Evolutionary conservation across 495 filamentous ascomycete species (phyloP), one percentile per base, ranked within the genome.

Genomic region (Filosporella fistucella): DNA sequence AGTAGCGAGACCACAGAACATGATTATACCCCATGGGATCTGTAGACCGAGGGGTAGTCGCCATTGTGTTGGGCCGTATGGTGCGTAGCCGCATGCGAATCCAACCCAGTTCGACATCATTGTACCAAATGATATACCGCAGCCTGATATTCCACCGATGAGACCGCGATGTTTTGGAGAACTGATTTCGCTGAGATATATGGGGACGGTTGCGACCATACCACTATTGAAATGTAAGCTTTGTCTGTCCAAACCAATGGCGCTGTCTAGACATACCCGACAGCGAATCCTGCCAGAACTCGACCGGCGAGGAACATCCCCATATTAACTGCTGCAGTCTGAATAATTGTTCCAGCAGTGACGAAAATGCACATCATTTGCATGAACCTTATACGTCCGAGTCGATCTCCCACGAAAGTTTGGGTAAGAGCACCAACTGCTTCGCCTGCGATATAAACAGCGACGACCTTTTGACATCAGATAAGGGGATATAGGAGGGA

Each of bases 371-470:
- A 78, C 63, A 75, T 68, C 37, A 78, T 36, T 49, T 78, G 72
- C 77, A 81, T 81, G 54, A 80, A 78, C 0, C 74, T 68, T 33
- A 77, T 74, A 28, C 77, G 74, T 24, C 77, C 77, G 8, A 81
- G 68, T 56, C 56, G 70, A 47, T 81, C 77, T 17, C 68, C 77
- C 37, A 79, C 60, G 14, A 72, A 65, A 7, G 70, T 78, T 52
- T 81, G 76, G 0, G 63, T 64, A 12, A 80, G 37, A 8, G 76
- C 74, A 16, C 77, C 77, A 12, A 69, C 60, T 17, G 74, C 71
- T 58, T 80, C 76, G 34, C 77, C 77, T 10, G 77, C 77, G 46
- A 80, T 80, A 48, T 81, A 80, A 14, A 79, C 73, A n/a, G 76
- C 67, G 13, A 78, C 76, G 7, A 78, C 71, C 69, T 74, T 40